Evolutionary conservation across 2,329 filamentous ascomycete species (phyloP).

Genomic region (Sporothrix humicola): DNA sequence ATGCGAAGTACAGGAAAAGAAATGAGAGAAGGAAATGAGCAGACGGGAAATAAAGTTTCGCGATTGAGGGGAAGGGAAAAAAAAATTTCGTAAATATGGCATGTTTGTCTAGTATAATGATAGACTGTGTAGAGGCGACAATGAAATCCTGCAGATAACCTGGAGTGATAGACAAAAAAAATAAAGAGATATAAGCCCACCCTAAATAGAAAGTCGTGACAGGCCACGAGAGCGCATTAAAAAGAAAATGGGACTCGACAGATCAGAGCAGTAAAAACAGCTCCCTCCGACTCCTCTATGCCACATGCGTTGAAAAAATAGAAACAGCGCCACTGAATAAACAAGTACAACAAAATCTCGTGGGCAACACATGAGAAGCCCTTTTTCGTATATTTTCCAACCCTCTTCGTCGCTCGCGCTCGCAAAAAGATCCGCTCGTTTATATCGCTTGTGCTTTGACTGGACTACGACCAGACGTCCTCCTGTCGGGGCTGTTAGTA

Average conservation of each 20-base stretch:
- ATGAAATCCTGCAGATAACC: slow-evolving; percentile 13
- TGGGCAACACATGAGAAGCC: background rate
- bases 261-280: slow-evolving; percentile 11
- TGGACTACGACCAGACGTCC: slow-evolving; percentile 70
- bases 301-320: slow-evolving; percentile 17
- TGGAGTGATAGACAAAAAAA: slow-evolving; percentile 4
- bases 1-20: no score
- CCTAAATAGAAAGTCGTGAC: slow-evolving; percentile 17
- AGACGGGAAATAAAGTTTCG: no score
- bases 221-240: slow-evolving; percentile 17
- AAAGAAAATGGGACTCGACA: slow-evolving; percentile 10
- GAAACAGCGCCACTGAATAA: background rate
- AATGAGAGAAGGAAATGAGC: background rate
- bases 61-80: background rate
- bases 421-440: background rate
- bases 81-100: background rate
- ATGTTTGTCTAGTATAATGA: slow-evolving; percentile 13
- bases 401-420: background rate
- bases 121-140: slow-evolving; percentile 9
- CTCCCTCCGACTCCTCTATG: slow-evolving; percentile 34
- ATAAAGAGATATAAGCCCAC: background rate
- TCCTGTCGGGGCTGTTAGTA: slow-evolving; percentile 55
- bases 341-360: background rate
- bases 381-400: slow-evolving; percentile 11
- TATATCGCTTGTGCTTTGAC: slow-evolving; percentile 23